phyloP scores from a whole-genome alignment of 148 eudicot genomes.

The Fagopyrum tataricum region DNA sequence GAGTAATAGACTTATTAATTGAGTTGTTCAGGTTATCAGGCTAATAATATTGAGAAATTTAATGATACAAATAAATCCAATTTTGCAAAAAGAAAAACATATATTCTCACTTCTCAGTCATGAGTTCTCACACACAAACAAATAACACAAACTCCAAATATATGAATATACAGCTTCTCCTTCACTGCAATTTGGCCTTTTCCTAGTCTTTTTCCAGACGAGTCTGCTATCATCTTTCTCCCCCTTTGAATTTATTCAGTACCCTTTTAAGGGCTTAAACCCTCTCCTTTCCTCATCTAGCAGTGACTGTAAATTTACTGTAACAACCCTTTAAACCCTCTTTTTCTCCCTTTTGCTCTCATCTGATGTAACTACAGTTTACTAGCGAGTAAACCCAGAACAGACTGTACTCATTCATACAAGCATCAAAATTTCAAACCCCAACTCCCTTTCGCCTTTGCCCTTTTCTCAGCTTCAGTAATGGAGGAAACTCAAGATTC shows the following conservation, averaged over 20 bases:
- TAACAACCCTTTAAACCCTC: constrained; percentile 12
- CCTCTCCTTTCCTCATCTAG: constrained; percentile 9
- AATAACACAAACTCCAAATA: constrained; percentile 1
- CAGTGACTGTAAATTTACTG: constrained; percentile 26
- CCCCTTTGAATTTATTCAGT: constrained; percentile 15
- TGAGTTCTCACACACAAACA: not conserved
- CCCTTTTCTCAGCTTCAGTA: constrained; percentile 19
- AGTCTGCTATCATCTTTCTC: constrained; percentile 17
- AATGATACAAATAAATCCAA: not conserved
- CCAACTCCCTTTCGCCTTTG: not conserved
- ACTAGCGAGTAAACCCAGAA: not conserved
- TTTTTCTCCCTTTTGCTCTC: constrained; percentile 25
- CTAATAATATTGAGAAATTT: not conserved
- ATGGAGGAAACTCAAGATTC: constrained; percentile 58
- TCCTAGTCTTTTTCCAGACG: constrained; percentile 17
- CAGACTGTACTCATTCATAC: not conserved
- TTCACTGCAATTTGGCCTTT: constrained; percentile 16
- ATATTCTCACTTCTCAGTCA: constrained; percentile 1
- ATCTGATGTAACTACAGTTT: constrained; percentile 37
- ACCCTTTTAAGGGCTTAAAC: constrained; percentile 15
- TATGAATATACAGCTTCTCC: constrained; percentile 5
- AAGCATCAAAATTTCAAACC: constrained; percentile 2
- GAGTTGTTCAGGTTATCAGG: not conserved
- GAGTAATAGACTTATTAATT: not conserved
- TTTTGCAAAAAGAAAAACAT: constrained; percentile 5